Evolutionary conservation across 768 basidiomycete species (phyloP), one percentile per base, ranked within the genome.

Genomic region (Amanita phalloides): DNA sequence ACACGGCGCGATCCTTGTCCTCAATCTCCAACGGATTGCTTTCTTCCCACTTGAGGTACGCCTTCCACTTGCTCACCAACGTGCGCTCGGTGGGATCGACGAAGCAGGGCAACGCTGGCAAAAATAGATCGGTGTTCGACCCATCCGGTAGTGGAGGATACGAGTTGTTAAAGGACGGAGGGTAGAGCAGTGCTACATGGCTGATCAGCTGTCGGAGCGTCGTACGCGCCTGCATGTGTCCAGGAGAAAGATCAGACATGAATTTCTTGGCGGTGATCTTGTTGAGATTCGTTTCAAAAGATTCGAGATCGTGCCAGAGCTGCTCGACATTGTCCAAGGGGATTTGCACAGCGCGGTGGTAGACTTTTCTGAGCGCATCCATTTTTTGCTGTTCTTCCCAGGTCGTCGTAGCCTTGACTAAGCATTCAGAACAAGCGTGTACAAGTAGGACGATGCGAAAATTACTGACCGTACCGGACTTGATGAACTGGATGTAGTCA

Each of bases 301-400:
- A 71, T 66, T 97, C 92, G 55, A 91, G 85, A 49, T 96, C 92
- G 59, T 86, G 82, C 96, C 96, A 99, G 17, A 99, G 73, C 36
- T 74, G 74, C 63, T 97, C 94, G 59, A 97, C 81, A 60, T 93
- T 93, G 64, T 92, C 88, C 58, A 98, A 76, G 0, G 96, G 96
- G 30, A 96, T 90, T 62, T 91, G 89, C 20, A 98, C 87, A 2
- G 91, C 95, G 47, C 90, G 82, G 61, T 94, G 90, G 68, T 96
- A 96, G 1, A 89, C 84, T 63, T 89, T 90, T 53, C 96, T 82
- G 3, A 98, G 72, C 1, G 82, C 79, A 57, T 96, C 95, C 86
- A 92, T 93, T 64, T 92, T 91, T 62, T 95, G 90, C 60, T 93
- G 90, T 57, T 87, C 84, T 64, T 98, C 95, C 93, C 94, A 97